phyloP scores from a whole-genome alignment of 345 rosid genomes.

The Salix udensis region DNA sequence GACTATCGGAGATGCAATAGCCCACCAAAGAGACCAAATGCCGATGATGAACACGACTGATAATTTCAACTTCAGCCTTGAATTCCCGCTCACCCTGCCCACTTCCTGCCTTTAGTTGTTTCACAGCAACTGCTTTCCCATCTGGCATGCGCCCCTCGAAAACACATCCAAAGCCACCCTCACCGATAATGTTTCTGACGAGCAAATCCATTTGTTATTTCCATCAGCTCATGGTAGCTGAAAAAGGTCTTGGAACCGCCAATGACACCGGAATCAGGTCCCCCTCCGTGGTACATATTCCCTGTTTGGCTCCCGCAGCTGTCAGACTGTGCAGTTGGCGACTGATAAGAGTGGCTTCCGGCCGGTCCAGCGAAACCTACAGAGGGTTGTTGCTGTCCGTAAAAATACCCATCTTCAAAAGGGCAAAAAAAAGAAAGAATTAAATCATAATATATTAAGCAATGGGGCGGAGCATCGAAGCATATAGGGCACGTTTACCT shows the following conservation, averaged over 20 bases:
- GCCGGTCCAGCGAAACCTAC: constrained; percentile 34
- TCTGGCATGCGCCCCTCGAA: constrained; percentile 55
- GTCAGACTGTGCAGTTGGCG: constrained; percentile 38
- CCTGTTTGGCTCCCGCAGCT: constrained; percentile 51
- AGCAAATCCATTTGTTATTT: constrained; percentile 76
- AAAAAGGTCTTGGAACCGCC: constrained; percentile 52
- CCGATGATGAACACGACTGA: constrained; percentile 90
- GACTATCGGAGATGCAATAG: constrained; percentile 56
- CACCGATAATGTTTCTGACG: constrained; percentile 69
- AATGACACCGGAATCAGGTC: constrained; percentile 47
- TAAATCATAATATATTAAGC: background rate
- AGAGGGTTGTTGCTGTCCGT: constrained; percentile 34
- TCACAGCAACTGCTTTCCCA: constrained; percentile 71
- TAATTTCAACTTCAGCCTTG: constrained; percentile 91
- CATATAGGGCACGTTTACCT: constrained; percentile 35
- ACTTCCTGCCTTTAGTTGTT: constrained; percentile 92
- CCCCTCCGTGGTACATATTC: constrained; percentile 28
- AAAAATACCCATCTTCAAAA: constrained; percentile 51
- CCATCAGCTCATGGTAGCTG: constrained; percentile 71
- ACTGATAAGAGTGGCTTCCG: constrained; percentile 33
- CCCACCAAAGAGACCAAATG: constrained; percentile 95
- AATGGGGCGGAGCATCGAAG: background rate
- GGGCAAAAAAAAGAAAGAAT: background rate
- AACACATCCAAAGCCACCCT: constrained; percentile 95
- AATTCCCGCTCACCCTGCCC: constrained; percentile 98